Evolutionary conservation across 306 rosid species (phyloP).

Genomic region (Neltuma alba): DNA sequence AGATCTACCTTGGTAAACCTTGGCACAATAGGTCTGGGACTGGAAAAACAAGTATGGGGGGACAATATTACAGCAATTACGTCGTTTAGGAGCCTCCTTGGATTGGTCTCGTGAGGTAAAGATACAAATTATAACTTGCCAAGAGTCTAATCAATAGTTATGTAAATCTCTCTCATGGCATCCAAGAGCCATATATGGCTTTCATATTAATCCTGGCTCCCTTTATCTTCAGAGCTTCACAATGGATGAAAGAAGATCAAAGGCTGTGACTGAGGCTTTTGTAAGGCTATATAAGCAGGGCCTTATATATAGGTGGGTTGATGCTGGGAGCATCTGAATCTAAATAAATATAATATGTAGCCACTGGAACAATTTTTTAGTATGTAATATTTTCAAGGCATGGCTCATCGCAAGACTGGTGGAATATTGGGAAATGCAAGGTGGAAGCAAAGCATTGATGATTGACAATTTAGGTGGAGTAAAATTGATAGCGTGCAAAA

Average conservation of each 20-base stretch:
- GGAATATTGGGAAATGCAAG: background rate
- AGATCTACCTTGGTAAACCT: conserved; percentile 29
- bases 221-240: conserved; percentile 75
- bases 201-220: conserved; percentile 9
- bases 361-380: background rate
- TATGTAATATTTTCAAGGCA: background rate
- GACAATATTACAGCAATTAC: conserved; percentile 79
- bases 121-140: background rate
- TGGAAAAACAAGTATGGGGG: conserved; percentile 91
- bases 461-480: background rate
- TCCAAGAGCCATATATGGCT: conserved; percentile 9
- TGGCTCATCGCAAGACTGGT: background rate
- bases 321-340: conserved; percentile 20
- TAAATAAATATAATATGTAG: background rate
- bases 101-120: conserved; percentile 99
- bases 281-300: conserved; percentile 74
- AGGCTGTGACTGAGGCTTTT: conserved; percentile 93
- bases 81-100: conserved; percentile 90
- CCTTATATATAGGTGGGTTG: conserved; percentile 80
- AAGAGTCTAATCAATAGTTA: conserved; percentile 8
- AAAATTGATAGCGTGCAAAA: background rate
- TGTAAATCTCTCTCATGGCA: conserved; percentile 14
- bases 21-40: conserved; percentile 78
- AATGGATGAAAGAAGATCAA: conserved; percentile 89
- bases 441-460: background rate